phyloP scores from a whole-genome alignment of 73 alveolate species.

The Durusdinium trenchii region DNA sequence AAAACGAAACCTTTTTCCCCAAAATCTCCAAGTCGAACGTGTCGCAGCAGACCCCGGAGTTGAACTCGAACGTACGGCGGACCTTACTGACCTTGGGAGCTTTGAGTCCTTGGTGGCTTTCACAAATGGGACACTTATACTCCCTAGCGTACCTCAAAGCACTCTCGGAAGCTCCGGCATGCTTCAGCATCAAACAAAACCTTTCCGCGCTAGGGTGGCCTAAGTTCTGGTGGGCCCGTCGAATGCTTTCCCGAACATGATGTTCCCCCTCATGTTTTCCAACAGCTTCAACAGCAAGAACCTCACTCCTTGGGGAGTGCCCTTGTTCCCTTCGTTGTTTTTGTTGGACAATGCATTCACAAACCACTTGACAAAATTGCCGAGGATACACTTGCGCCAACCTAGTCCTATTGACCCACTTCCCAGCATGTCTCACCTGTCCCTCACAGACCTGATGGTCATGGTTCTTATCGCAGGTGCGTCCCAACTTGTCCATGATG shows the following conservation, averaged over 20 bases:
- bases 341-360: not conserved
- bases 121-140: not conserved
- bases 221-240: not conserved
- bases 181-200: not conserved
- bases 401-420: not conserved
- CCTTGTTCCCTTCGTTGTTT: not conserved
- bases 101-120: not conserved
- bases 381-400: not conserved
- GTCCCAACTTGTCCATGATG: not conserved
- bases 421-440: not conserved
- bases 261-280: not conserved
- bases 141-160: not conserved
- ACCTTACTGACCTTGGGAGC: not conserved
- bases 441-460: not conserved
- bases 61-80: not conserved
- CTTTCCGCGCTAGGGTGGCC: conserved; percentile 16
- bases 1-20: not conserved
- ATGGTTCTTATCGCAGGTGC: not conserved
- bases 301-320: not conserved
- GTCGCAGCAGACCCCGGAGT: not conserved
- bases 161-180: not conserved
- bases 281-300: not conserved
- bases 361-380: not conserved
- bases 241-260: not conserved
- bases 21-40: not conserved